Base-by-base conservation (phyloP, 495 filamentous ascomycete species). In the Daldinia grandis region DNA sequence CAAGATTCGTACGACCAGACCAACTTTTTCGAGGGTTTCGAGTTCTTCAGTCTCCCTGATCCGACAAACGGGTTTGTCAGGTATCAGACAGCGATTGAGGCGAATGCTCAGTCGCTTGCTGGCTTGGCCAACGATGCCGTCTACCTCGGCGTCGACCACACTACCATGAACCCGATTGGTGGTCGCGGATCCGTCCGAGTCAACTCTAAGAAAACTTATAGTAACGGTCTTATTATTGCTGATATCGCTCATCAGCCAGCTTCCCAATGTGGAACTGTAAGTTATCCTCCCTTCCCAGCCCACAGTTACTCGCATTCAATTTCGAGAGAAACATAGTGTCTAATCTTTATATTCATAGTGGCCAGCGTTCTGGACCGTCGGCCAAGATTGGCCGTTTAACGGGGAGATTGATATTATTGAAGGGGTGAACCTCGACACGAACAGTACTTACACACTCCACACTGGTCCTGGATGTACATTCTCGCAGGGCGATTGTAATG, bases 321-420 rank as follows among this genome's bases (percentile, higher is more conserved):
- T 6, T 1, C 31, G 2, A 21, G 7, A 42, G 25, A 28, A n/a
- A 40, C 3, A 30, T 38, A 9, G n/a, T 44, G 37, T 6, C 66
- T 69, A 69, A 69, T 30, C 12, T 25, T 28, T 9, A 38, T 58
- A 31, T 15, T 17, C n/a, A 37, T 17, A 81, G 37, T 87, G 85
- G 85, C 84, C 84, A 0, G 84, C 85, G 15, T 85, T 83, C 69
- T 97, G 93, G 92, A 90, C 87, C 2, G 81, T 89, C 12, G 92
- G 93, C 17, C 84, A 85, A 5, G 82, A 88, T 53, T 98, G 94
- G 94, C 94, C 93, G 0, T 76, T 79, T 10, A 83, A 86, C 37
- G 94, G 94, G 21, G 94, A 98, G 79, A 94, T 97, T 68, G 94
- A 97, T 82, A 93, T 97, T 71, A 90, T 97, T 76, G 93, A 98